Conservation (phyloP, 257 asterid genomes). For the Catharanthus roseus region DNA sequence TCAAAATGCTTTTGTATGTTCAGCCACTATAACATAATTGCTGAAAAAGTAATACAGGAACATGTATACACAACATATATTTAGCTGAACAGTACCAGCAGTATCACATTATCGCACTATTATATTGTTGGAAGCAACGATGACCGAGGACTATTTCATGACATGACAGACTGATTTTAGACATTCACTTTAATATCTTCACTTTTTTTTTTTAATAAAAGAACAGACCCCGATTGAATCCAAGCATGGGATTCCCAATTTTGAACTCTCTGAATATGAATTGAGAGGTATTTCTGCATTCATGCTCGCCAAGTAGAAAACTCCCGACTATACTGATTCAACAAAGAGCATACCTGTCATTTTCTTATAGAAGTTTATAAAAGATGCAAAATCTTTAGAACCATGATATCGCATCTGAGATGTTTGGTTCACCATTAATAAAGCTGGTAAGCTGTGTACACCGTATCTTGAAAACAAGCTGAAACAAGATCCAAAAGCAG, state of each 20-base stretch:
- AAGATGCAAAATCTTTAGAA: conserved; percentile 45
- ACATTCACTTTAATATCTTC: no score
- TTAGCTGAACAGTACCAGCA: background rate
- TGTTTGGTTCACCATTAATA: conserved; percentile 43
- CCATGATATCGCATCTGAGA: conserved; percentile 43
- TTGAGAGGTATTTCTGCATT: background rate
- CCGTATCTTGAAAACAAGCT: conserved; percentile 70
- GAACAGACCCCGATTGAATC: background rate
- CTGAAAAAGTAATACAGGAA: background rate
- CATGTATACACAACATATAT: background rate
- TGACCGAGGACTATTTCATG: background rate
- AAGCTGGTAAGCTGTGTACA: conserved; percentile 63
- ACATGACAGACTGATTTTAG: background rate
- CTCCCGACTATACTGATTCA: background rate
- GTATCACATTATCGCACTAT: background rate
- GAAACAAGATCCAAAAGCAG: conserved; percentile 24
- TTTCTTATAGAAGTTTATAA: conserved; percentile 45
- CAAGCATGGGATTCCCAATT: background rate
- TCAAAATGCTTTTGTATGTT: background rate
- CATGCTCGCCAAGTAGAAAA: background rate
- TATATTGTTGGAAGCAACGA: background rate
- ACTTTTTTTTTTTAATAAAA: no score
- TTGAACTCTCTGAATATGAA: background rate
- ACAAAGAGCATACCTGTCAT: conserved; percentile 46
- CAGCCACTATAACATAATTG: background rate